Evolutionary conservation across 179 eudicot species (phyloP), one percentile per base, ranked within the genome.

Genomic region (Heliamphora pulchella): DNA sequence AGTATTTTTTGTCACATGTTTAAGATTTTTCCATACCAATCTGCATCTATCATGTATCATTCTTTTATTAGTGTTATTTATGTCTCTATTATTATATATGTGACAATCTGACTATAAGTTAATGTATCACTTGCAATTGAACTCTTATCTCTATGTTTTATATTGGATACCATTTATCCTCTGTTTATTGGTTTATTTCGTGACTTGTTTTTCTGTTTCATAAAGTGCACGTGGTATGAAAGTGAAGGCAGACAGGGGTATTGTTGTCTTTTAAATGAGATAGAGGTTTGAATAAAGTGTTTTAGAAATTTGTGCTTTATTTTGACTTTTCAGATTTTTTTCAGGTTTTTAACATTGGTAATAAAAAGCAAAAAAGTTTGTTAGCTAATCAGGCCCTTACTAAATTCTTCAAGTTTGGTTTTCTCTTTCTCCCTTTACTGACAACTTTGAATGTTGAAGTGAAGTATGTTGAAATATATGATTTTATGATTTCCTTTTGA

Each of bases 191-290:
- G 11, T 51, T 46, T 18, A 0, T 54, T 3, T 5, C 4, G 9
- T 44, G 51, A 71, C 9, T 1, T 50, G 17, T 73, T 53, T 31
- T 31, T 31, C 31, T 31, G 31, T 31, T 31, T 31, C 31, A 31
- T 0, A 0, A 31, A 31, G 31, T 31, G 31, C 73, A 93, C 97
- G 98, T 85, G 97, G 98, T 18, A 92, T 93, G 97, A 93, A 93
- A 82, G 98, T 93, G 59, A 93, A 93, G 75, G 98, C 98, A 59
- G 98, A 93, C 79, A 89, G 98, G 68, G 97, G 92, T 82, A 97
- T n/a, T n/a, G n/a, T n/a, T n/a, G n/a, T n/a, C n/a, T n/a, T n/a
- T n/a, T n/a, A n/a, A n/a, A n/a, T n/a, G n/a, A n/a, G n/a, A n/a
- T n/a, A n/a, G n/a, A n/a, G n/a, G n/a, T n/a, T n/a, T n/a, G n/a